A percentile compares a stretch with the other conserved stretches of the same genome.
These are phyloP conservation scores for Rhodotorula glutinis DNA, from an alignment of 1,284 basidiomycete species.

Conservation along the genomic window DNA sequence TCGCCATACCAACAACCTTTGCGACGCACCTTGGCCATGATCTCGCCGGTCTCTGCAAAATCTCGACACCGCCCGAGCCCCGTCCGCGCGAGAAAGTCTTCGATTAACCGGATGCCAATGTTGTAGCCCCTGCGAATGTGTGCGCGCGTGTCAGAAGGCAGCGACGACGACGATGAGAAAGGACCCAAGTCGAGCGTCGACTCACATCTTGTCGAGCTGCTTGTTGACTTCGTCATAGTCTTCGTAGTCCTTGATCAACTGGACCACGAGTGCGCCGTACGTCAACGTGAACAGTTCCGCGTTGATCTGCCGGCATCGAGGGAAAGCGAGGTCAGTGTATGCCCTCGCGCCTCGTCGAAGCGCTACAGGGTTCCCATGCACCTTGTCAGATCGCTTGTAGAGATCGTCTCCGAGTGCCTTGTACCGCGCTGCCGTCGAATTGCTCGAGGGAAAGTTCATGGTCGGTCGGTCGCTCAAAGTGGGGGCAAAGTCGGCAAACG, in stretches of 20 bases:
- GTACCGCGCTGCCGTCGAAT: conserved; percentile 21
- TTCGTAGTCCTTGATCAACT: conserved; percentile 98
- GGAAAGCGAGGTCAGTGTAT: not conserved
- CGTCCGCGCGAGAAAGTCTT: conserved; percentile 94
- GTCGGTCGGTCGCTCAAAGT: not conserved
- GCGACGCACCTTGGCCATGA: conserved; percentile 72
- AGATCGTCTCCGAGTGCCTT: conserved; percentile 36
- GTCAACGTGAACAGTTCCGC: conserved; percentile 96
- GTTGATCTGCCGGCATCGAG: conserved; percentile 53
- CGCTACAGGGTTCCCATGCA: too few species aligned
- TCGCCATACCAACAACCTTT: too few species aligned
- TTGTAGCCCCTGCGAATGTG: conserved; percentile 85
- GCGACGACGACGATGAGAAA: not conserved
- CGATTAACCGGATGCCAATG: conserved; percentile 92
- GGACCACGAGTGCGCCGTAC: conserved; percentile 95
- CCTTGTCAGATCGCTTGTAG: conserved; percentile 33
- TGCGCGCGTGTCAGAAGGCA: too few species aligned
- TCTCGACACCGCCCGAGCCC: conserved; percentile 78
- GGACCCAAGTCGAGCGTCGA: too few species aligned
- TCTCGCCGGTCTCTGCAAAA: conserved; percentile 90
- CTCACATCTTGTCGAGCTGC: conserved; percentile 62
- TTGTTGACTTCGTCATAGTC: conserved; percentile 81
- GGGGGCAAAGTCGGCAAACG: not conserved
- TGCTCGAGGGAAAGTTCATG: conserved; percentile 27
- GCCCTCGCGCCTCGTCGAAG: too few species aligned